Percentiles rank a stretch among this genome's conserved stretches.
These are phyloP conservation scores for Lotus japonicus DNA, from an alignment of 306 rosid species.

Conservation along the genomic window DNA sequence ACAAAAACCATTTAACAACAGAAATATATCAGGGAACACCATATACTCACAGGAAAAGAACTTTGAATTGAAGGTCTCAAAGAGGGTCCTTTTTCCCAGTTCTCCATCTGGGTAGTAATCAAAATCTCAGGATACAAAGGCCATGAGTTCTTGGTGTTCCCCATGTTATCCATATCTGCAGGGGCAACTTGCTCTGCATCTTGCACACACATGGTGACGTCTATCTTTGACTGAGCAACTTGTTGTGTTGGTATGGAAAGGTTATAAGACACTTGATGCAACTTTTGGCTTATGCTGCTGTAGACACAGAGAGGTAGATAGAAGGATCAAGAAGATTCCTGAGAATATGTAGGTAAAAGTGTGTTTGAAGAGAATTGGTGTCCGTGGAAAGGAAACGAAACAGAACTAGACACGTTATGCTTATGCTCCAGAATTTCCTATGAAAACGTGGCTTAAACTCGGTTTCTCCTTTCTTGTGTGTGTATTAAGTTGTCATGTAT, in stretches of 20 bases:
- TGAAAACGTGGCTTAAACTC: slow-evolving; percentile 42
- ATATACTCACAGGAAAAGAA: slow-evolving; percentile 42
- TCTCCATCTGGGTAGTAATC: slow-evolving; percentile 36
- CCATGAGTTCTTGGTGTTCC: slow-evolving; percentile 21
- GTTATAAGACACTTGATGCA: background rate
- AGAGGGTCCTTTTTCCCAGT: slow-evolving; percentile 20
- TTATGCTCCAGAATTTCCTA: slow-evolving; percentile 21
- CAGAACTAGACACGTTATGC: background rate
- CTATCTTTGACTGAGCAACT: slow-evolving; percentile 16
- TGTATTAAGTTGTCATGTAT: too few species aligned
- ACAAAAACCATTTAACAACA: too few species aligned
- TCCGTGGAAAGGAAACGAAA: background rate
- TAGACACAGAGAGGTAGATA: background rate
- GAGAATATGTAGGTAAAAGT: slow-evolving; percentile 32
- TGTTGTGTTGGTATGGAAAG: slow-evolving; percentile 25
- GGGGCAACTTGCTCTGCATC: slow-evolving; percentile 40
- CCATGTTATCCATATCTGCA: slow-evolving; percentile 13
- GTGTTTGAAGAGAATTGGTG: background rate
- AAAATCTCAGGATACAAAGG: slow-evolving; percentile 37
- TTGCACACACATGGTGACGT: slow-evolving; percentile 47
- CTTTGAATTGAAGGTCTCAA: background rate
- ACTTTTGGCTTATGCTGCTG: background rate
- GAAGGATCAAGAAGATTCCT: slow-evolving; percentile 34
- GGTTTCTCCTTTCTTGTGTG: background rate
- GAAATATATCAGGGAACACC: background rate